These are phyloP conservation scores for Neofusicoccum sp. DNA, from an alignment of 2,329 filamentous ascomycete species.

Conservation along the genomic window DNA sequence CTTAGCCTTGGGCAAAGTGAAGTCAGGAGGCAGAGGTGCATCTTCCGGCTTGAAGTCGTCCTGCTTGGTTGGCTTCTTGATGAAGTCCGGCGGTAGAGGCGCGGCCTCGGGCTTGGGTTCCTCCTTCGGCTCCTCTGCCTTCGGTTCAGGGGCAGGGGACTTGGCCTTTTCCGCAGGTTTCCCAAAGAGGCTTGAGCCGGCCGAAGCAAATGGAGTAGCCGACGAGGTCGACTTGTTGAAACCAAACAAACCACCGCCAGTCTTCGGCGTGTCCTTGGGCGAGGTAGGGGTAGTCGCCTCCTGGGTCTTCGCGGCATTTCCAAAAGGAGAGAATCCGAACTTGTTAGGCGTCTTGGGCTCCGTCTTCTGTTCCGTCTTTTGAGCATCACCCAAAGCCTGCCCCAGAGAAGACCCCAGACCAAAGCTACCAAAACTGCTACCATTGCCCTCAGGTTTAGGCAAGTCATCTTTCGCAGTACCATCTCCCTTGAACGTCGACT, in stretches of 20 bases:
- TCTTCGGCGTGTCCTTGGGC: neutral
- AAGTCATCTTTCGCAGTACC: slow-evolving; percentile 62
- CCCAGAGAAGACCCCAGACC: slow-evolving; percentile 67
- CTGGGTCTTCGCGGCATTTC: neutral
- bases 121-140: slow-evolving; percentile 23
- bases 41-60: slow-evolving; percentile 36
- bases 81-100: slow-evolving; percentile 44
- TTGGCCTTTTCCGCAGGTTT: slow-evolving; percentile 10
- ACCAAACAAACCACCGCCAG: neutral
- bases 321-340: slow-evolving; percentile 6
- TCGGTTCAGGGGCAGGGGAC: slow-evolving; percentile 1
- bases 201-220: neutral
- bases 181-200: neutral
- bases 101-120: slow-evolving; percentile 32
- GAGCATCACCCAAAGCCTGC: slow-evolving; percentile 55
- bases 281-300: neutral
- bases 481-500: slow-evolving; percentile 68
- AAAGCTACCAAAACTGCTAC: slow-evolving; percentile 42
- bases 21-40: slow-evolving; percentile 43
- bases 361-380: slow-evolving; percentile 37
- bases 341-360: slow-evolving; percentile 35
- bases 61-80: slow-evolving; percentile 25
- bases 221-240: neutral
- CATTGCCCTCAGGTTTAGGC: slow-evolving; percentile 48
- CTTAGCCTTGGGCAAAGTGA: slow-evolving; percentile 31